Base-by-base conservation (phyloP, 306 rosid genomes). In the Cercis canadensis region DNA sequence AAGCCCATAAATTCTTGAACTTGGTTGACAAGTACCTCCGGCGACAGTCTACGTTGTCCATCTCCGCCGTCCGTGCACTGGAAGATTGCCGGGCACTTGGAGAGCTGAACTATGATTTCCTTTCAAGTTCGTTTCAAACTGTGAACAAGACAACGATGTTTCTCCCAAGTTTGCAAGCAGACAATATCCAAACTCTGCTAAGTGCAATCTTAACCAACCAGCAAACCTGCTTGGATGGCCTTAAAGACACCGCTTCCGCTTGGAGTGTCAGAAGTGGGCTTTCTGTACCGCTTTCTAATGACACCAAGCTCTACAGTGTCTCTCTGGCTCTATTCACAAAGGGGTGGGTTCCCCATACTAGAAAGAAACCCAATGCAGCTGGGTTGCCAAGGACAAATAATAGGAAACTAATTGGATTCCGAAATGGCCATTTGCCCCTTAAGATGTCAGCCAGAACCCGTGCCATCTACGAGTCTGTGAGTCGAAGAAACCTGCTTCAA, bases 181-280 rank as follows among this genome's bases (percentile, higher is more conserved):
- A 93, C 3, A 82, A 90, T 1, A 51, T 88, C 44, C 94, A 88
- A 73, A 79, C 94, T 0, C 17, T 81, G 7, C 83, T 93, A 10
- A 93, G 98, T 41, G 97, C 89, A 29, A 84, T 88, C 59, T 43
- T 93, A 9, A 90, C 97, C 7, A 90, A 93, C 78, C 87, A 85
- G 52, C 96, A 93, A 65, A 90, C 98, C 0, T 93, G 98, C 59
- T 33, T 79, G 32, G 98, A 93, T 7, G 97, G 98, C 29, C 71
- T 93, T 6, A 85, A 85, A 62, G 83, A 86, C 11, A 80, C 90
- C 5, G 92, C 96, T 4, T 81, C 94, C 0, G 76, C 96, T 65
- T 88, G 90, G 89, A 80, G 83, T 19, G 9, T 88, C 1, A 76
- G 59, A 14, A 87, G 84, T n/a, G 97, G 90, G 6, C 82, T 93